Evolutionary conservation across 805 yeast genomes (phyloP), one percentile per base, ranked within the genome.

Genomic region (Teunomyces cretensis): DNA sequence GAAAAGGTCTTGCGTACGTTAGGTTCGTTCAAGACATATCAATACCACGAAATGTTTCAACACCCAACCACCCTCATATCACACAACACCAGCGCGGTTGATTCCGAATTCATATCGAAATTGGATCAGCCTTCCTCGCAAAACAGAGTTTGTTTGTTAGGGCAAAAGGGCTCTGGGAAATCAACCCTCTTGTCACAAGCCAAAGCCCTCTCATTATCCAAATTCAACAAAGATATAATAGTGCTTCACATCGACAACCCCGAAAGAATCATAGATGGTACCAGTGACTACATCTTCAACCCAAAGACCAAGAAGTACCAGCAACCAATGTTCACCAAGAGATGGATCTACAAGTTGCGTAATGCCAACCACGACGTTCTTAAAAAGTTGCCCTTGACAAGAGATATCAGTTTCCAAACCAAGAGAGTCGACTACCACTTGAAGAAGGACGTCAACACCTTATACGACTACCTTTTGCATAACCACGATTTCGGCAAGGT

Each of bases 91-190:
- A 63, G 74, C 4, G 47, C 57, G 14, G 56, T 72, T 16, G 52
- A 80, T 9, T 53, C 67, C 17, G 57, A 67, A 1, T 63, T 81
- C 38, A 56, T 81, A 9, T 47, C 64, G 13, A 61, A 62, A 6
- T 60, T 76, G 19, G 49, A 54, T 2, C 41, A 47, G 0, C 39
- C 69, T 0, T 57, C 76, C 0, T 61, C 76, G 0, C 55, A 53
- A 11, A 84, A 81, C 57, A 74, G 84, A 54, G 54, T 76, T 26
- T 68, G 83, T 26, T 49, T 88, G n/a, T 61, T 78, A 15, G 96
- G 96, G 35, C 83, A 77, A 44, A 66, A 78, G 36, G 96, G 96
- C 40, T 74, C 79, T 9, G 97, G 97, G 6, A 91, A 90, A 68
- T 79, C 92, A 2, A 79, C 88, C 0, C 57, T 84, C 31, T 55